phyloP scores from a whole-genome alignment of 306 rosid genomes.

The Rosa rugosa region DNA sequence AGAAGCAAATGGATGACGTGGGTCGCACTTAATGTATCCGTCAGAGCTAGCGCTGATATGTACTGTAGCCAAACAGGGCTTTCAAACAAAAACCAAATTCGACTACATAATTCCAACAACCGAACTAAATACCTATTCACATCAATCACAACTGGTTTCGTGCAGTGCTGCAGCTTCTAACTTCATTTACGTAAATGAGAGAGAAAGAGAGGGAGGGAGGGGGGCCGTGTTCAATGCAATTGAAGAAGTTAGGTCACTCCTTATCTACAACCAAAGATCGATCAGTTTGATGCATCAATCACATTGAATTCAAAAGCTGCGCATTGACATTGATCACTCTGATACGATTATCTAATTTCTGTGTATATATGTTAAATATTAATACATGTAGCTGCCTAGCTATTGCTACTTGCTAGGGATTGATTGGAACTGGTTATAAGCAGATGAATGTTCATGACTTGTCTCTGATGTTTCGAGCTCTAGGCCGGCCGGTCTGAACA shows the following conservation, averaged over 20 bases:
- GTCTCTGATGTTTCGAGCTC: background rate
- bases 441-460: conserved; percentile 1
- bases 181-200: background rate
- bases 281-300: background rate
- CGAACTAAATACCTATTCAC: conserved; percentile 10
- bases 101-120: background rate
- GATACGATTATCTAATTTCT: background rate
- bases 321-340: background rate
- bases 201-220: background rate
- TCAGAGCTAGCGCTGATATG: background rate
- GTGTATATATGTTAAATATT: background rate
- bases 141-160: conserved; percentile 15
- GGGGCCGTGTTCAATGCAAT: background rate
- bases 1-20: conserved; percentile 19
- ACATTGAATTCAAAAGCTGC: conserved; percentile 7
- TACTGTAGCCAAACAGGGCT: conserved; percentile 5
- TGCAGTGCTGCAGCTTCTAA: conserved; percentile 6
- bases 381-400: background rate
- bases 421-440: background rate
- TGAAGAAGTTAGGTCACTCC: conserved; percentile 2
- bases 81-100: conserved; percentile 12
- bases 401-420: background rate
- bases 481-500: background rate
- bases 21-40: background rate
- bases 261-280: background rate